Percentiles rank a stretch among this genome's conserved stretches.
Conservation (phyloP, 129 eudicot genomes). For the Sambucus nigra region DNA sequence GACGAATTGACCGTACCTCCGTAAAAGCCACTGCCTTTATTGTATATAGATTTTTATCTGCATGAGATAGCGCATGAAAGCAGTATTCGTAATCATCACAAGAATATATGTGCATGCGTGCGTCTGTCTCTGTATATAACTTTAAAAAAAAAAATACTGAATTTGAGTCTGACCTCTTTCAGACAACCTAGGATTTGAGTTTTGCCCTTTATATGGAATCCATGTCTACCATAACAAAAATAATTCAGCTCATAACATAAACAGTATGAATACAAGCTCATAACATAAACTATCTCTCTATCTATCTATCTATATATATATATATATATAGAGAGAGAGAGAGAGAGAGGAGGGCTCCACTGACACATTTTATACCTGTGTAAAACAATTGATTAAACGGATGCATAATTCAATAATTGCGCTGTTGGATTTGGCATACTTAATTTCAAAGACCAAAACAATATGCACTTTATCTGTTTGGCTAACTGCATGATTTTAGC, state of each 20-base stretch:
- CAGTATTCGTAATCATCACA: neutral
- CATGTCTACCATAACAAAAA: conserved; percentile 46
- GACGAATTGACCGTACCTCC: conserved; percentile 73
- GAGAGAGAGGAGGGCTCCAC: too few species aligned
- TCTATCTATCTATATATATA: too few species aligned
- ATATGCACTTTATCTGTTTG: too few species aligned
- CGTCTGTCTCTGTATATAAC: neutral
- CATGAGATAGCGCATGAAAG: conserved; percentile 19
- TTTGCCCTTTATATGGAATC: conserved; percentile 92
- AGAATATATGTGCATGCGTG: neutral
- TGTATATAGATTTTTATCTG: conserved; percentile 86
- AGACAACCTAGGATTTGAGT: conserved; percentile 64
- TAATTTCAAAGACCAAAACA: too few species aligned
- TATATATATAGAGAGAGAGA: too few species aligned
- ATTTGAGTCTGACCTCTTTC: conserved; percentile 57
- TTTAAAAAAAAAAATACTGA: too few species aligned
- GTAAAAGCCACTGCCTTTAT: conserved; percentile 74
- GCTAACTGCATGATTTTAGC: too few species aligned
- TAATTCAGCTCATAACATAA: neutral
- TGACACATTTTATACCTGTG: too few species aligned
- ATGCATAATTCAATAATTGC: too few species aligned
- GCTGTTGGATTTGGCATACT: too few species aligned
- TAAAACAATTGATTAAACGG: too few species aligned
- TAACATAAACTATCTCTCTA: conserved; percentile 7
- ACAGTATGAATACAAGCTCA: conserved; percentile 1